phyloP scores from a whole-genome alignment of 169 alveolate genomes.

The Cryptosporidium andersoni region DNA sequence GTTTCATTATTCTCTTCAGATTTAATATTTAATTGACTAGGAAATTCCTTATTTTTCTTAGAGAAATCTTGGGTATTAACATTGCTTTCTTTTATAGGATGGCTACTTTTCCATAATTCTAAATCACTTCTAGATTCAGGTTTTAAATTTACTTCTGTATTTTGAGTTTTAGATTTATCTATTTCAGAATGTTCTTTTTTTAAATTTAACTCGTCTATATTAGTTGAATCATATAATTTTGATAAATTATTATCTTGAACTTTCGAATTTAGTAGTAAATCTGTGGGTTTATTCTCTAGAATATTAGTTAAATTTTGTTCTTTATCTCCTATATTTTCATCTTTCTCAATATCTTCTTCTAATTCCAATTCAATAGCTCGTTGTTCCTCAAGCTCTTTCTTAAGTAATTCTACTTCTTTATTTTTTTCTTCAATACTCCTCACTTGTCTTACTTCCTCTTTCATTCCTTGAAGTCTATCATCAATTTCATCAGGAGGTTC shows the following conservation, averaged over 20 bases:
- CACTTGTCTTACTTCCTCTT: no score
- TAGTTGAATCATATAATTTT: not conserved
- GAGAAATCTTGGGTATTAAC: not conserved
- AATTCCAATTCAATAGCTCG: slow-evolving; percentile 4
- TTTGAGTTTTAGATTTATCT: not conserved
- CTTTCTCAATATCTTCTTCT: not conserved
- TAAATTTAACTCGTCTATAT: slow-evolving; percentile 2
- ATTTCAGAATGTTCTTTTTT: slow-evolving; percentile 22
- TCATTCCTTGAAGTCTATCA: no score
- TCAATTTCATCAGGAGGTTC: no score
- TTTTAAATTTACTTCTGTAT: slow-evolving; percentile 3
- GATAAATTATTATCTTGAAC: not conserved
- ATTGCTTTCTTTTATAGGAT: no score
- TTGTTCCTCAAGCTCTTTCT: not conserved
- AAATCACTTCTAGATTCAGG: not conserved
- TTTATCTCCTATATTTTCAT: not conserved
- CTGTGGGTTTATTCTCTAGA: slow-evolving; percentile 35
- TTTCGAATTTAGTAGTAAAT: not conserved
- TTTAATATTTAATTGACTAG: no score
- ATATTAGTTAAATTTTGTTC: not conserved
- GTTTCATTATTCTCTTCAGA: not conserved
- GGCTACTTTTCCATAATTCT: not conserved
- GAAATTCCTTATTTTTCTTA: not conserved
- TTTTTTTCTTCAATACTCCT: no score
- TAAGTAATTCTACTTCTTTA: not conserved